Evolutionary conservation across 1,284 basidiomycete genomes (phyloP).

Genomic region (Puccinia coronata): DNA sequence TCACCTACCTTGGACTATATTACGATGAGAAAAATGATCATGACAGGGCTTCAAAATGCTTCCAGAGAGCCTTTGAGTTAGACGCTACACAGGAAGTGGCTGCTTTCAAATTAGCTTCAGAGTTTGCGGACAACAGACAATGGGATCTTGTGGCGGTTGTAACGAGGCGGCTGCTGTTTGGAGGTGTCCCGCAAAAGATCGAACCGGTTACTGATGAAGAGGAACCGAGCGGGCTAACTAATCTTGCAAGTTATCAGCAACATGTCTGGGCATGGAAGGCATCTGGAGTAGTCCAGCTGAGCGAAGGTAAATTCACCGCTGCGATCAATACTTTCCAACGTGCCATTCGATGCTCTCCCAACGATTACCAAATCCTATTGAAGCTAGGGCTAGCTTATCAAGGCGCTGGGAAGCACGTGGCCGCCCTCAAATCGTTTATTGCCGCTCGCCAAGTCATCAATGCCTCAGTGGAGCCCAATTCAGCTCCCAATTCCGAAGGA

Average conservation of each 20-base stretch:
- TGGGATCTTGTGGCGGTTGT: slow-evolving; percentile 96
- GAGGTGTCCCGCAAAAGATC: slow-evolving; percentile 57
- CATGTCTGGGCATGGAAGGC: slow-evolving; percentile 97
- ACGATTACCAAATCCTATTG: slow-evolving; percentile 80
- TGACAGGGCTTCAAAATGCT: slow-evolving; percentile 86
- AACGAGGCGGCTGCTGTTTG: slow-evolving; percentile 84
- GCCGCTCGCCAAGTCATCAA: slow-evolving; percentile 71
- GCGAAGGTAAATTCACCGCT: slow-evolving; percentile 67
- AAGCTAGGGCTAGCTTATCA: slow-evolving; percentile 89
- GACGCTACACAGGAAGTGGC: slow-evolving; percentile 85
- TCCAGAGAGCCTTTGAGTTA: slow-evolving; percentile 97
- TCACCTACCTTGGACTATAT: slow-evolving; percentile 89
- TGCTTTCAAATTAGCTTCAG: slow-evolving; percentile 77
- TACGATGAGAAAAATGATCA: slow-evolving; percentile 79
- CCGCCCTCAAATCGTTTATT: slow-evolving; percentile 82
- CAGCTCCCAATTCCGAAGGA: slow-evolving; percentile 77
- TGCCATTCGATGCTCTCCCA: slow-evolving; percentile 75
- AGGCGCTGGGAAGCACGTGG: slow-evolving; percentile 80
- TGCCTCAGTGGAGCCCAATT: slow-evolving; percentile 59
- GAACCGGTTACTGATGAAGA: slow-evolving; percentile 52
- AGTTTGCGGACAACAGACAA: slow-evolving; percentile 87
- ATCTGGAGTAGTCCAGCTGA: slow-evolving; percentile 82
- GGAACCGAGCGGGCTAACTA: slow-evolving; percentile 40
- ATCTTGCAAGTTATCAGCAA: slow-evolving; percentile 61
- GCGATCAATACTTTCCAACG: slow-evolving; percentile 88